These are phyloP conservation scores for Bodo saltans DNA, from an alignment of 78 protist genomes.

Conservation along the genomic window DNA sequence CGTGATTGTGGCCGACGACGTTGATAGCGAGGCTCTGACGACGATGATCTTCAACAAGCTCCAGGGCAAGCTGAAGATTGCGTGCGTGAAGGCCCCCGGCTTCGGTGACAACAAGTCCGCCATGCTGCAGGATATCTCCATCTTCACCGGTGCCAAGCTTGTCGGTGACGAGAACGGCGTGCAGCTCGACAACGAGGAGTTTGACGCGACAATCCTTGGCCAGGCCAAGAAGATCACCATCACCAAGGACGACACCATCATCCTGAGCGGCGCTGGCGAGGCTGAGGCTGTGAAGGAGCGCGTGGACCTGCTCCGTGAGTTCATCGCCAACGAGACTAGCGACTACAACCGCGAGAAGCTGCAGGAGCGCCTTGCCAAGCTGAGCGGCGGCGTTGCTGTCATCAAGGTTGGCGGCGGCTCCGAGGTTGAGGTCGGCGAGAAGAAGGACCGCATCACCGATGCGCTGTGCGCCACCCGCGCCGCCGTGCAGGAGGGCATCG, in stretches of 20 bases:
- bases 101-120: slow-evolving; percentile 95
- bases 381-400: slow-evolving; percentile 95
- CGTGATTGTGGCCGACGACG: slow-evolving; percentile 91
- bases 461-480: slow-evolving; percentile 96
- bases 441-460: slow-evolving; percentile 93
- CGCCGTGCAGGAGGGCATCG: slow-evolving; percentile 96
- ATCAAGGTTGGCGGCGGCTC: slow-evolving; percentile 89
- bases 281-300: slow-evolving; percentile 77
- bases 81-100: slow-evolving; percentile 98
- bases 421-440: slow-evolving; percentile 94
- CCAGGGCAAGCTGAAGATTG: slow-evolving; percentile 43
- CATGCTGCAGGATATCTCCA: slow-evolving; percentile 92
- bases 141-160: slow-evolving; percentile 88
- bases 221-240: slow-evolving; percentile 67
- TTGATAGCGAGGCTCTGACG: slow-evolving; percentile 90
- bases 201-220: slow-evolving; percentile 70
- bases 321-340: slow-evolving; percentile 18
- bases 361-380: slow-evolving; percentile 91
- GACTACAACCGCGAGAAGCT: slow-evolving; percentile 85
- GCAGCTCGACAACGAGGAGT: slow-evolving; percentile 12
- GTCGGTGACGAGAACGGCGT: slow-evolving; percentile 34
- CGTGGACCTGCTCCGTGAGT: slow-evolving; percentile 62
- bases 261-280: slow-evolving; percentile 91
- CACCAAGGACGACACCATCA: slow-evolving; percentile 87
- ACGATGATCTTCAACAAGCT: slow-evolving; percentile 86